phyloP scores from a whole-genome alignment of 495 filamentous ascomycete species.

The Ascodesmis nigricans region DNA sequence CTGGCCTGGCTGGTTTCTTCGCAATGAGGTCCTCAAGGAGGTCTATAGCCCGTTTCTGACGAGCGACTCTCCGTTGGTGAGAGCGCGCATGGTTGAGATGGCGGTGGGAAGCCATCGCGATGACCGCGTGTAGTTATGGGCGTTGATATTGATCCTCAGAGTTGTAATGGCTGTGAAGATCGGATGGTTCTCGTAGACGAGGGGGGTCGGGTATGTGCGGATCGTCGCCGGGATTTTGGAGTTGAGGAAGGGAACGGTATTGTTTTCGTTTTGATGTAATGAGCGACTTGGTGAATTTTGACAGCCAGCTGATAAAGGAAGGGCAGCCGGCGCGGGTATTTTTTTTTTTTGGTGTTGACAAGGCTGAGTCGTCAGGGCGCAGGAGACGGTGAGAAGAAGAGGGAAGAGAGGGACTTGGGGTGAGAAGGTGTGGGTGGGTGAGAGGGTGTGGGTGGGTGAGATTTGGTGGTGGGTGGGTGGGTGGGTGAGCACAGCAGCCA shows the following conservation, averaged over 20 bases:
- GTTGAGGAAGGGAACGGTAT: background rate
- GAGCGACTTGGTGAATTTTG: conserved; percentile 4
- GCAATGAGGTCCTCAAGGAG: no score
- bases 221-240: no score
- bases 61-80: conserved; percentile 9
- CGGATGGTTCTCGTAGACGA: no score
- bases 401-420: background rate
- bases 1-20: no score
- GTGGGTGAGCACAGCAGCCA: no score
- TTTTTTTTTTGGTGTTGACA: conserved; percentile 4
- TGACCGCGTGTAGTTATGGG: background rate
- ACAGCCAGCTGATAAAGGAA: conserved; percentile 20
- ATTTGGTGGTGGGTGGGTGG: no score
- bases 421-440: conserved; percentile 1
- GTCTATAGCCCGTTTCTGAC: no score
- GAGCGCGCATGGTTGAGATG: conserved; percentile 9
- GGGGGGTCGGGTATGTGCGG: no score
- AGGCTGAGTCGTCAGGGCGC: no score
- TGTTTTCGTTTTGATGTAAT: background rate
- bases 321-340: conserved; percentile 15
- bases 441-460: background rate
- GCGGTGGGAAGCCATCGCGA: background rate
- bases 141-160: background rate
- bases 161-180: conserved; percentile 1
- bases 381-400: background rate